phyloP scores from a whole-genome alignment of 75 land plant genomes.

The Picea sitchensis region DNA sequence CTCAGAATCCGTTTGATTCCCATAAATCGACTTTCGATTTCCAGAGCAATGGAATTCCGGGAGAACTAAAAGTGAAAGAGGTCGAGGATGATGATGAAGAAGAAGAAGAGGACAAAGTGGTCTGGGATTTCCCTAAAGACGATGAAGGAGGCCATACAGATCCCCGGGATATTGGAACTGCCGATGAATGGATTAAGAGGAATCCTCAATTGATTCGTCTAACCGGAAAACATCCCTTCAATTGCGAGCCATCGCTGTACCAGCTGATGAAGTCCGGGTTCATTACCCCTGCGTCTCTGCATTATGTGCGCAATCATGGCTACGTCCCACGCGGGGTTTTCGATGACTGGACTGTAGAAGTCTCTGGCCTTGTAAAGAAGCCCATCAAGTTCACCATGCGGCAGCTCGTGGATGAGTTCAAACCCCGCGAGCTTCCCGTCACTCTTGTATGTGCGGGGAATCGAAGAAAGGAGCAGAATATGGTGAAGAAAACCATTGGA shows the following conservation, averaged over 20 bases:
- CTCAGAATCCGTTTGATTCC: not conserved
- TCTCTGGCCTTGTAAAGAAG: slow-evolving; percentile 65
- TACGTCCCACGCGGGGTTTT: slow-evolving; percentile 58
- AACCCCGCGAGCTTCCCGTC: slow-evolving; percentile 64
- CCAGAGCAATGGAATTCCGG: no score
- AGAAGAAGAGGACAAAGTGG: not conserved
- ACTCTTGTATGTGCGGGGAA: slow-evolving; percentile 97
- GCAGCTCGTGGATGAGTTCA: slow-evolving; percentile 56
- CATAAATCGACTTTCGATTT: not conserved
- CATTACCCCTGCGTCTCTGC: slow-evolving; percentile 85
- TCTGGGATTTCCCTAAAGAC: not conserved
- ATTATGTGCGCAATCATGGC: slow-evolving; percentile 98
- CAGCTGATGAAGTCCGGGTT: slow-evolving; percentile 89
- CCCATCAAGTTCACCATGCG: slow-evolving; percentile 67
- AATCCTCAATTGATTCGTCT: slow-evolving; percentile 78
- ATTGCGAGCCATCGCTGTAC: slow-evolving; percentile 55
- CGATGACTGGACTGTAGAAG: slow-evolving; percentile 70
- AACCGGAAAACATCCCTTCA: slow-evolving; percentile 97
- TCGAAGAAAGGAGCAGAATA: slow-evolving; percentile 91
- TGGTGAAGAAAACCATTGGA: slow-evolving; percentile 83
- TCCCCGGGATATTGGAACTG: slow-evolving; percentile 64
- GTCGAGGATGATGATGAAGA: slow-evolving; percentile 10
- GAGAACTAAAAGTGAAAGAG: not conserved
- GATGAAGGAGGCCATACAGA: slow-evolving; percentile 46
- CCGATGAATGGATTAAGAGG: slow-evolving; percentile 80